A percentile compares a stretch with the other conserved stretches of the same genome.
phyloP scores from a whole-genome alignment of 805 yeast genomes.

The Candida ovalis region DNA sequence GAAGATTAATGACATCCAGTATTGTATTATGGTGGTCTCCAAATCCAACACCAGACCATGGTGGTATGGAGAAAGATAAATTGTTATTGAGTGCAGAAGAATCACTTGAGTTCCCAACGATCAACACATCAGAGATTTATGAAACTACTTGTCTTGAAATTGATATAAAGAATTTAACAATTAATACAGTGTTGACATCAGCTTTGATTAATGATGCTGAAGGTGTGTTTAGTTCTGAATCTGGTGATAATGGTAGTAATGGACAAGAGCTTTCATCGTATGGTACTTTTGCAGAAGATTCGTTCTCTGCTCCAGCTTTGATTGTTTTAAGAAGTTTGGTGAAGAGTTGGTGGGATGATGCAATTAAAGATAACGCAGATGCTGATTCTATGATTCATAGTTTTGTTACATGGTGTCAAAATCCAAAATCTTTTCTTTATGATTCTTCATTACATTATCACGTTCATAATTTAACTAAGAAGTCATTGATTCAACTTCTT shows the following conservation, averaged over 20 bases:
- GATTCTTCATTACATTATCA: conserved; percentile 81
- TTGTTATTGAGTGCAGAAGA: conserved; percentile 44
- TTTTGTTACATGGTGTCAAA: conserved; percentile 83
- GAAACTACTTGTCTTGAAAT: conserved; percentile 76
- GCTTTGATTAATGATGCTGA: conserved; percentile 83
- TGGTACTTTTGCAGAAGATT: conserved; percentile 66
- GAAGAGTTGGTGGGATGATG: conserved; percentile 92
- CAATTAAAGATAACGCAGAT: conserved; percentile 56
- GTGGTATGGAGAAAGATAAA: conserved; percentile 70
- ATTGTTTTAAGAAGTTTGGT: conserved; percentile 68
- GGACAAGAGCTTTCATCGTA: conserved; percentile 16
- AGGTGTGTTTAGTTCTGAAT: conserved; percentile 71
- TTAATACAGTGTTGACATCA: conserved; percentile 84
- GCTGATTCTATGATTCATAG: conserved; percentile 84
- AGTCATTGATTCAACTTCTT: conserved; percentile 73
- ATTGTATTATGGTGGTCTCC: conserved; percentile 94
- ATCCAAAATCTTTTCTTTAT: conserved; percentile 66
- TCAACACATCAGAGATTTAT: conserved; percentile 77
- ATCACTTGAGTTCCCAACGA: conserved; percentile 58
- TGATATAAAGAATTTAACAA: conserved; percentile 70
- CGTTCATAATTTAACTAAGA: conserved; percentile 79
- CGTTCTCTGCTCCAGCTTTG: conserved; percentile 76
- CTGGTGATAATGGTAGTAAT: conserved; percentile 18
- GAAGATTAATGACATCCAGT: conserved; percentile 60
- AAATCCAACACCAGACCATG: conserved; percentile 74